Evolutionary conservation across 345 rosid species (phyloP).

Genomic region (Salix exigua): DNA sequence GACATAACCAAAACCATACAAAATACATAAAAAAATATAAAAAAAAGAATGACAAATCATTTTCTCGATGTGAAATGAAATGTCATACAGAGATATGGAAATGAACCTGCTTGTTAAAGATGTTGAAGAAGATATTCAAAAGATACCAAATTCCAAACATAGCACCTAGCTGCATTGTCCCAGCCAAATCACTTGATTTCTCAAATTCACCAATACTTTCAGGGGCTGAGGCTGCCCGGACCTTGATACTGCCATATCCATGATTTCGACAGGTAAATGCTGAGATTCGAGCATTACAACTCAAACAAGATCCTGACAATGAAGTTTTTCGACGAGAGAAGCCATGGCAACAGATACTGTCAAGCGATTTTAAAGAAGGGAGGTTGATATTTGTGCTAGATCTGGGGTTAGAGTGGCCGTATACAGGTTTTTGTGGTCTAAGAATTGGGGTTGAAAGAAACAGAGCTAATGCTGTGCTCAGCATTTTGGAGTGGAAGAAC

Average conservation of each 20-base stretch:
- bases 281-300: constrained; percentile 10
- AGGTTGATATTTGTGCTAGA: not conserved
- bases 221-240: constrained; percentile 41
- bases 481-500: constrained; percentile 25
- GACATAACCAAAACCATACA: no score
- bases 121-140: constrained; percentile 69
- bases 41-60: no score
- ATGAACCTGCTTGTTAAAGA: constrained; percentile 68
- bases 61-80: not conserved
- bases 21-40: no score
- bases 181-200: constrained; percentile 15
- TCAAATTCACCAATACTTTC: constrained; percentile 32
- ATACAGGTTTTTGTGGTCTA: constrained; percentile 8
- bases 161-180: constrained; percentile 39
- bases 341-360: not conserved
- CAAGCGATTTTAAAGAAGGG: constrained; percentile 19
- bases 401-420: constrained; percentile 1
- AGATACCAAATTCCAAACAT: constrained; percentile 71
- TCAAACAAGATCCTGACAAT: not conserved
- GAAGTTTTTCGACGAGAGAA: constrained; percentile 5
- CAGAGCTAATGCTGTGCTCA: constrained; percentile 14
- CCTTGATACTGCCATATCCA: constrained; percentile 27
- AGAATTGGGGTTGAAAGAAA: constrained; percentile 26
- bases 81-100: not conserved
- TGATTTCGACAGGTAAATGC: constrained; percentile 13